Base-by-base conservation (phyloP, 2,329 filamentous ascomycete species). In the Dactylellina drechsleri region DNA sequence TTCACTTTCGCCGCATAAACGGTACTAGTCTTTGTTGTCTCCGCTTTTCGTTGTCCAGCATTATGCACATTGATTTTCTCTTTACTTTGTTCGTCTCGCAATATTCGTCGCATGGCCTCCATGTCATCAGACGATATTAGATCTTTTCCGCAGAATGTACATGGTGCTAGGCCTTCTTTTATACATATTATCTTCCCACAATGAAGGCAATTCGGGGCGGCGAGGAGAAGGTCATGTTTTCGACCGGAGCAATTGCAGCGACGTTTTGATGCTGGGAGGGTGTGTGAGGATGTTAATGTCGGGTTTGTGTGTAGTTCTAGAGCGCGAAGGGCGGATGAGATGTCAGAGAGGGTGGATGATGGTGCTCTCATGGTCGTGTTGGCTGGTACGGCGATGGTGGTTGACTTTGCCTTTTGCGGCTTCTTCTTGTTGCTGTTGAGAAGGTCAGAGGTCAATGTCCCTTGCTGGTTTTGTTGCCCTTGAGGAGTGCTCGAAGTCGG, bases 141-240 rank as follows among this genome's bases (percentile, higher is more conserved):
- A 0, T 92, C 88, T 0, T 87, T 85, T 0, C 89, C 89, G 83
- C 95, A 99, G 80, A 92, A 97, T 0, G 94, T 97, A 82, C 95
- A 99, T 0, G 94, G 94, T 0, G 94, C 94, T 0, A 98, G 85
- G 0, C 95, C 95, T 82, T 99, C 93, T 80, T 95, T 93, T 23
- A 96, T 88, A 81, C 95, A 99, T 65, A 98, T 90, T 12, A 99
- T 92, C 81, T 98, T 98, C 72, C 95, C 95, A 79, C 95, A 99
- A 52, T 87, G 90, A 15, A 96, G 84, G 81, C 95, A 99, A 81
- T 98, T 99, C 0, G 95, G 95, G 0, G 93, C 93, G 0, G 94
- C 93, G n/a, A 88, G 88, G 52, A 97, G 90, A 1, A 98, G 86
- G 0, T 94, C 92, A 81, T 99, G 95, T 1, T 92, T 88, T 0